Evolutionary conservation across 2,329 filamentous ascomycete species (phyloP).

Genomic region (Niveomyces coronatus): DNA sequence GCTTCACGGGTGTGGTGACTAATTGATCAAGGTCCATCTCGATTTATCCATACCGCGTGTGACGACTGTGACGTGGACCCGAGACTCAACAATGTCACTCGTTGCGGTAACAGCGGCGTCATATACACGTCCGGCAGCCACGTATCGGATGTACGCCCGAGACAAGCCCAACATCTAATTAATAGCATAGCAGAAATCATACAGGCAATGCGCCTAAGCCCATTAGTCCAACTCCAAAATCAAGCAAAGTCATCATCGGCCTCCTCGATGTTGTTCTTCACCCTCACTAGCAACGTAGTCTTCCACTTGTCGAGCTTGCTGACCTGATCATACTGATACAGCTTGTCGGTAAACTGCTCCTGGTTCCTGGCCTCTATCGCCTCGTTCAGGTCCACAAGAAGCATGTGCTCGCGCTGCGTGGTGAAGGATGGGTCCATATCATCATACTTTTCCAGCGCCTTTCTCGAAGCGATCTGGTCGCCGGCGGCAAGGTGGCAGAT

Average conservation of each 20-base stretch:
- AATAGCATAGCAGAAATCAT: no score
- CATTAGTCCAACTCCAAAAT: constrained; percentile 1
- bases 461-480: constrained; percentile 68
- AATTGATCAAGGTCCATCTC: no score
- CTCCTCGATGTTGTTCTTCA: constrained; percentile 74
- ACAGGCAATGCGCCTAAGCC: no score
- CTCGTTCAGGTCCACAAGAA: constrained; percentile 66
- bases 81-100: no score
- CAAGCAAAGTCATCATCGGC: constrained; percentile 34
- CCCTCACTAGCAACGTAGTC: constrained; percentile 69
- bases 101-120: no score
- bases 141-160: no score
- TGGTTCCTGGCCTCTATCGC: constrained; percentile 69
- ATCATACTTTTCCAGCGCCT: constrained; percentile 72
- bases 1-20: no score
- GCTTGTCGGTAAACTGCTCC: constrained; percentile 74
- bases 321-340: constrained; percentile 84
- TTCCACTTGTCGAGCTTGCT: constrained; percentile 97
- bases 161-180: no score
- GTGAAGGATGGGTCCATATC: constrained; percentile 71
- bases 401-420: constrained; percentile 68
- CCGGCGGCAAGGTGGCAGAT: constrained; percentile 71
- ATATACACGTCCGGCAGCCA: no score
- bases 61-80: no score
- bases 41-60: no score